Evolutionary conservation across 2,329 filamentous ascomycete genomes (phyloP).

Genomic region (Ophiostoma himal-ulmi): DNA sequence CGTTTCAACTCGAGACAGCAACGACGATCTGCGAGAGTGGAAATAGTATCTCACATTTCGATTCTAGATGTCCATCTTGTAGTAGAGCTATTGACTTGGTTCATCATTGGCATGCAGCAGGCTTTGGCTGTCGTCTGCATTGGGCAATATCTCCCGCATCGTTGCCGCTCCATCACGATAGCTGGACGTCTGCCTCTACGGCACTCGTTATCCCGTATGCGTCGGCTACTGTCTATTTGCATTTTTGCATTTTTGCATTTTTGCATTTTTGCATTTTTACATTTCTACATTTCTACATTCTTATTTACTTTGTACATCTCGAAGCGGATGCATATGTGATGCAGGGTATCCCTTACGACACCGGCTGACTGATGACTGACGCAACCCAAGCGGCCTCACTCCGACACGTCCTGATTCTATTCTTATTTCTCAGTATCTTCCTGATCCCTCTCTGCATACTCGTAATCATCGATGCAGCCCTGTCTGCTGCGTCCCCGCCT

Average conservation of each 20-base stretch:
- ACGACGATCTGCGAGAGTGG: neutral
- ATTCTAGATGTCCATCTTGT: neutral
- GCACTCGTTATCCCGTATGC: too few species aligned
- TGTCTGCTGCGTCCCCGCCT: neutral
- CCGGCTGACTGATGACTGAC: neutral
- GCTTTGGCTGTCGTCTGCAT: neutral
- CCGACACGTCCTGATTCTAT: neutral
- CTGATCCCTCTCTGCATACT: neutral
- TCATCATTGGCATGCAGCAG: too few species aligned
- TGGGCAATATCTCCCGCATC: neutral
- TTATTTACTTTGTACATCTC: neutral
- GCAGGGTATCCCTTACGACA: neutral
- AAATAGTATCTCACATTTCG: neutral
- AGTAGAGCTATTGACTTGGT: too few species aligned
- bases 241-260: too few species aligned
- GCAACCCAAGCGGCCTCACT: neutral
- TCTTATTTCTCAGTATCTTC: too few species aligned
- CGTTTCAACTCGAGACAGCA: neutral
- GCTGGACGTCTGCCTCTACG: too few species aligned
- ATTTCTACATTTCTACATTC: too few species aligned
- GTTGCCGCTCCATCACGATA: neutral
- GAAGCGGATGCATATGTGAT: neutral
- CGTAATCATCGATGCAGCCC: neutral
- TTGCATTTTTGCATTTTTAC: too few species aligned
- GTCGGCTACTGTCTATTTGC: too few species aligned